Conservation (phyloP, 306 rosid genomes). For the Castanea sativa region DNA sequence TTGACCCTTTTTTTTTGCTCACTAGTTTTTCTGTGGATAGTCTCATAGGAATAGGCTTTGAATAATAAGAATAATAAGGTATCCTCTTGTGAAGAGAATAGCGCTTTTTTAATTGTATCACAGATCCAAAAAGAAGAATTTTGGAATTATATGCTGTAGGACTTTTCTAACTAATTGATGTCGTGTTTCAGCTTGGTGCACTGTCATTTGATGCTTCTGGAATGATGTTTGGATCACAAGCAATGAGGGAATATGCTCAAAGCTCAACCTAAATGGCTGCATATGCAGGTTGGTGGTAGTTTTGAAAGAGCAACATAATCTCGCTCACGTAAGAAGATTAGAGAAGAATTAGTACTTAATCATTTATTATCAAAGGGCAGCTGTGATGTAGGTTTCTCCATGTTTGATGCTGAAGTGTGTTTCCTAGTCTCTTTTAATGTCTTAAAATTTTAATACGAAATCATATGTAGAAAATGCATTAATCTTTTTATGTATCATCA, state of each 20-base stretch:
- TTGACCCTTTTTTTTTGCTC: too few species aligned
- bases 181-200: constrained; percentile 46
- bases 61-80: too few species aligned
- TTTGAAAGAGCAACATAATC: constrained; percentile 61
- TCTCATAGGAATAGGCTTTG: too few species aligned
- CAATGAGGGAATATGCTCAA: constrained; percentile 57
- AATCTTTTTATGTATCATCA: constrained; percentile 18
- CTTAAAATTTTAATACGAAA: constrained; percentile 22
- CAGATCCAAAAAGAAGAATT: neutral
- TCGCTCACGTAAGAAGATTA: constrained; percentile 5
- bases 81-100: too few species aligned
- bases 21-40: too few species aligned
- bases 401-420: constrained; percentile 33
- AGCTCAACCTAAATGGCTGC: constrained; percentile 72
- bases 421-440: constrained; percentile 23
- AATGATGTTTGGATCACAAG: constrained; percentile 67
- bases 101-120: too few species aligned
- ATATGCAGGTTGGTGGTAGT: constrained; percentile 82
- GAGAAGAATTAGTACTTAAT: constrained; percentile 19
- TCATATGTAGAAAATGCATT: constrained; percentile 35
- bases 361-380: constrained; percentile 17
- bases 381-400: constrained; percentile 5
- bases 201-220: constrained; percentile 71
- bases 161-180: constrained; percentile 27
- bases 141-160: neutral